Percentiles rank a stretch among this genome's conserved stretches.
Evolutionary conservation across 2,329 filamentous ascomycete species (phyloP).

Genomic region (Penicillium sp.): DNA sequence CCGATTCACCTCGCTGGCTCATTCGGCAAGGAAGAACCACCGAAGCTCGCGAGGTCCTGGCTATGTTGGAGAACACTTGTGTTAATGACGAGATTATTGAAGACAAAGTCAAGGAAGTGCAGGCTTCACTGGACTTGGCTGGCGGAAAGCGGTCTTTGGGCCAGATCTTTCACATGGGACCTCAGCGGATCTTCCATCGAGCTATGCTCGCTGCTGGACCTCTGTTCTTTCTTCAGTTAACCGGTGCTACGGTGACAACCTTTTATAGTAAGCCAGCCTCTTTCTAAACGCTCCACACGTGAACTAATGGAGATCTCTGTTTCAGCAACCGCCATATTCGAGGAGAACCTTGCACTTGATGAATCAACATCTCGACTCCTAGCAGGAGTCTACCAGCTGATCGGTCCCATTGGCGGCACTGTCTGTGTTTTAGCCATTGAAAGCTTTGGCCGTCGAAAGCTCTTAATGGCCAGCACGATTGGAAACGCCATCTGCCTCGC

Average conservation of each 20-base stretch:
- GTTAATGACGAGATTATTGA: slow-evolving; percentile 7
- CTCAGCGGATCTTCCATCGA: slow-evolving; percentile 19
- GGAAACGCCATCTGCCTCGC: slow-evolving; percentile 18
- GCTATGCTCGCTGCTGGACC: slow-evolving; percentile 13
- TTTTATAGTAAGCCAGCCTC: slow-evolving; percentile 18
- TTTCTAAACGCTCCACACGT: not conserved
- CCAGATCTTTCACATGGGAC: slow-evolving; percentile 17
- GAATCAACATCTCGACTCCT: slow-evolving; percentile 19
- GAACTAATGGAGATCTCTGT: not conserved
- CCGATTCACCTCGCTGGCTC: slow-evolving; percentile 23
- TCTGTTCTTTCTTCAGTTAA: slow-evolving; percentile 18
- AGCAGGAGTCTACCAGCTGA: slow-evolving; percentile 19
- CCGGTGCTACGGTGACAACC: slow-evolving; percentile 20
- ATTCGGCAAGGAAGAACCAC: slow-evolving; percentile 12
- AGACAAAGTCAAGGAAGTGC: slow-evolving; percentile 16
- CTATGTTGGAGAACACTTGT: slow-evolving; percentile 11
- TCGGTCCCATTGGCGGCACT: slow-evolving; percentile 17
- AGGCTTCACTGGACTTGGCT: slow-evolving; percentile 13
- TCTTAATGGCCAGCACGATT: slow-evolving; percentile 18
- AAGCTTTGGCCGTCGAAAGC: slow-evolving; percentile 15
- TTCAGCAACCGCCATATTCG: slow-evolving; percentile 20
- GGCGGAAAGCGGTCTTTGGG: slow-evolving; percentile 8
- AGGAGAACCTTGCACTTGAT: slow-evolving; percentile 16
- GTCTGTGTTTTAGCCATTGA: slow-evolving; percentile 20
- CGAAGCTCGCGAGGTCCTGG: slow-evolving; percentile 17